Evolutionary conservation across 495 filamentous ascomycete genomes (phyloP).

Genomic region (Cercophora samala): DNA sequence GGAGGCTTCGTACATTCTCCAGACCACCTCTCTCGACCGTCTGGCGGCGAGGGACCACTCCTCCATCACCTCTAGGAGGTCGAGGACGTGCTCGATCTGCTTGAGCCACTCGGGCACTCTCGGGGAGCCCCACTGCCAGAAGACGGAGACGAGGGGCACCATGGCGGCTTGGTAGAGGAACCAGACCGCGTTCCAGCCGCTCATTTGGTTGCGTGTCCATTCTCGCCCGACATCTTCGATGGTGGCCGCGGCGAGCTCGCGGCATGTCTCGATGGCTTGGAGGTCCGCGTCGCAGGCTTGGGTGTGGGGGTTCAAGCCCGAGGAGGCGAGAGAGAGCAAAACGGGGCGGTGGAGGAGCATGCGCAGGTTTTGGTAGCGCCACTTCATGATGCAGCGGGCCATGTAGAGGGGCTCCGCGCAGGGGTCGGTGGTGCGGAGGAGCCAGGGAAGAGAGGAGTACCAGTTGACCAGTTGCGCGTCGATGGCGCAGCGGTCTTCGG

Average conservation of each 20-base stretch:
- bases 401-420: conserved; percentile 68
- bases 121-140: conserved; percentile 58
- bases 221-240: conserved; percentile 68
- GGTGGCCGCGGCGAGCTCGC: conserved; percentile 63
- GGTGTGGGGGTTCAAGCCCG: conserved; percentile 53
- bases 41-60: conserved; percentile 69
- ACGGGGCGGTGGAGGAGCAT: conserved; percentile 77
- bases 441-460: conserved; percentile 68
- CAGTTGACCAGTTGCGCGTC: conserved; percentile 67
- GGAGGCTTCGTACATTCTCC: conserved; percentile 64
- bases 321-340: conserved; percentile 67
- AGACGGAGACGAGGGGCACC: conserved; percentile 71
- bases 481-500: conserved; percentile 61
- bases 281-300: conserved; percentile 64
- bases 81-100: conserved; percentile 67
- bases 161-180: conserved; percentile 76
- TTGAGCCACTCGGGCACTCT: conserved; percentile 55
- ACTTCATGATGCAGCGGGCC: conserved; percentile 73
- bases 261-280: conserved; percentile 64
- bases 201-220: conserved; percentile 69
- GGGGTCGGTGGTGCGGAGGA: conserved; percentile 64
- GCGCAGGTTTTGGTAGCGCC: conserved; percentile 74
- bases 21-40: conserved; percentile 64
- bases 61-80: conserved; percentile 65
- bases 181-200: conserved; percentile 81